phyloP scores from a whole-genome alignment of 225 moss, liverwort and hornwort species.

The Polytrichum commune region DNA sequence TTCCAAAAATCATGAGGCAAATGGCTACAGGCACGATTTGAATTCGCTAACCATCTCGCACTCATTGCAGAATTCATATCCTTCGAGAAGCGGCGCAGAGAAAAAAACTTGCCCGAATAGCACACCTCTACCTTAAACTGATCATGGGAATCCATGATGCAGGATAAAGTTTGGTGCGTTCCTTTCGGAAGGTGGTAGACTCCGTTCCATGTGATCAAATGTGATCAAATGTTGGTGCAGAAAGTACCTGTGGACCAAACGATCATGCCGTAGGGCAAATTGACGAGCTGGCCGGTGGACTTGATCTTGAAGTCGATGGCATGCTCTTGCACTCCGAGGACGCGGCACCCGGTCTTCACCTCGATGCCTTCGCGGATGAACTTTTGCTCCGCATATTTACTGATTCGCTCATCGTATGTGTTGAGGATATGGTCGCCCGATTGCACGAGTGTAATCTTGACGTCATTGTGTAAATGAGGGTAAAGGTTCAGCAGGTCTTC shows the following conservation, averaged over 20 bases:
- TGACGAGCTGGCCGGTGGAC: constrained; percentile 42
- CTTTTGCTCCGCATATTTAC: constrained; percentile 78
- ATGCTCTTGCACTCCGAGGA: constrained; percentile 72
- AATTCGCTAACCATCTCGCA: no score
- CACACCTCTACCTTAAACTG: no score
- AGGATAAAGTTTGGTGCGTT: no score
- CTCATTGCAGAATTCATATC: no score
- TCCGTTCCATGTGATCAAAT: no score
- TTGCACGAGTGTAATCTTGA: constrained; percentile 75
- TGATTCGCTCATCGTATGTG: constrained; percentile 85
- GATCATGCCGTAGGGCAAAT: constrained; percentile 79
- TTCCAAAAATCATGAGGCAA: no score
- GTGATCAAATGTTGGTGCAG: background rate
- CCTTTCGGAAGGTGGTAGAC: no score
- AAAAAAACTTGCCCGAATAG: no score
- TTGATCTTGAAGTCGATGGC: constrained; percentile 76
- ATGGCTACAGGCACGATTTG: no score
- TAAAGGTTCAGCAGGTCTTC: constrained; percentile 69
- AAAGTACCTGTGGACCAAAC: constrained; percentile 71
- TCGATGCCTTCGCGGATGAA: constrained; percentile 74
- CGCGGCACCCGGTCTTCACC: constrained; percentile 71
- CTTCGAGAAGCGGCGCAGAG: no score
- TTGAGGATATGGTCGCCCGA: constrained; percentile 94
- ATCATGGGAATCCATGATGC: no score
- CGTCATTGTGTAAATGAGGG: constrained; percentile 50